Conservation (phyloP, 345 rosid species). For the Laguncularia racemosa region DNA sequence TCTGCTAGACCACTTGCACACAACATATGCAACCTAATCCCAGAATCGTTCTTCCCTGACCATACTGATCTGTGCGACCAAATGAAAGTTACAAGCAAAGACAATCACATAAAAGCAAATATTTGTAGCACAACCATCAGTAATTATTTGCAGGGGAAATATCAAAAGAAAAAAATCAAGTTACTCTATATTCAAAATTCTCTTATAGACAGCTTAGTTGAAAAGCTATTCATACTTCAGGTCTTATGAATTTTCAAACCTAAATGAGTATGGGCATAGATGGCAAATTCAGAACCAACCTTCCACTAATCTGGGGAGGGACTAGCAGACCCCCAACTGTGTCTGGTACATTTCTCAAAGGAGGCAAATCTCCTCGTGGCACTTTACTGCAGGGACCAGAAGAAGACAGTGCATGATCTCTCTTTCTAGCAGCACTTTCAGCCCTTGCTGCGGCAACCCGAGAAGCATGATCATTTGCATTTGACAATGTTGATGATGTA, state of each 20-base stretch:
- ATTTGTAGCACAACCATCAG: too few species aligned
- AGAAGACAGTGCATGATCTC: slow-evolving; percentile 37
- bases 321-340: slow-evolving; percentile 54
- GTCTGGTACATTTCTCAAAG: slow-evolving; percentile 46
- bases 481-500: slow-evolving; percentile 9
- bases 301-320: slow-evolving; percentile 88
- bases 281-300: slow-evolving; percentile 30
- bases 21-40: too few species aligned
- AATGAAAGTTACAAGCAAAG: too few species aligned
- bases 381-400: slow-evolving; percentile 43
- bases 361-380: slow-evolving; percentile 49
- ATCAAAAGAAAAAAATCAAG: too few species aligned
- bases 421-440: slow-evolving; percentile 56
- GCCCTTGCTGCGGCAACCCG: slow-evolving; percentile 74
- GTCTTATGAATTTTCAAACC: not conserved
- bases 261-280: not conserved
- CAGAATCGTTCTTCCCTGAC: too few species aligned
- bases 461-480: slow-evolving; percentile 58
- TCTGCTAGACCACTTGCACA: too few species aligned
- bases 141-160: too few species aligned
- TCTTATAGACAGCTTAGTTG: not conserved
- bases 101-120: too few species aligned
- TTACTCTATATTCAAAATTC: too few species aligned
- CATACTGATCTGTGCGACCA: too few species aligned
- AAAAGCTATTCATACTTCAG: not conserved